phyloP scores from a whole-genome alignment of 1,284 basidiomycete species.

The Rhodotorula sp. region DNA sequence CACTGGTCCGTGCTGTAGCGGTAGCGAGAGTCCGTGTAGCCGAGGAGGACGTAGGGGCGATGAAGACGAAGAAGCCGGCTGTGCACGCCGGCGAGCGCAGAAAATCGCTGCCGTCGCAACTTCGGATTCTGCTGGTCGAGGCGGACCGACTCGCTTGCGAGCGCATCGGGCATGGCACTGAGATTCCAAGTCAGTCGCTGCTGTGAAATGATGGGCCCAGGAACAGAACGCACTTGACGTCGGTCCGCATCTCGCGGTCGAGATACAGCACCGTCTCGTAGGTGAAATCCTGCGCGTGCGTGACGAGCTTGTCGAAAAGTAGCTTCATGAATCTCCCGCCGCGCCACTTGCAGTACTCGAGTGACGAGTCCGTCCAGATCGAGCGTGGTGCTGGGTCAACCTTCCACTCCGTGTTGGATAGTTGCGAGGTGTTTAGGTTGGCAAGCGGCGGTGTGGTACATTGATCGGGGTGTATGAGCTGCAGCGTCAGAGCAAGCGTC shows the following conservation, averaged over 20 bases:
- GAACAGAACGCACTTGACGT: not conserved
- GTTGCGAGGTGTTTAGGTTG: conserved; percentile 32
- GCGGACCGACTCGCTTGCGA: conserved; percentile 14
- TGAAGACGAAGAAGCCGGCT: conserved; percentile 14
- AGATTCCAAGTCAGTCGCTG: no score
- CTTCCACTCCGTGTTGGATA: conserved; percentile 32
- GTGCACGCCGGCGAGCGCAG: conserved; percentile 1
- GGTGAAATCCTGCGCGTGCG: conserved; percentile 15
- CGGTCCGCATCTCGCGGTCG: conserved; percentile 13
- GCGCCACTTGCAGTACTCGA: conserved; percentile 18
- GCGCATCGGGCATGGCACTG: conserved; percentile 13
- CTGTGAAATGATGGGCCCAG: no score
- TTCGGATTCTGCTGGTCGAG: conserved; percentile 15
- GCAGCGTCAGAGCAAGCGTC: no score
- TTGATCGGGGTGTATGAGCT: conserved; percentile 8
- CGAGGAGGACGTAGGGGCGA: conserved; percentile 21
- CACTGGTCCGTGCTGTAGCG: conserved; percentile 20
- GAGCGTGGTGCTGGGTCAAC: conserved; percentile 12
- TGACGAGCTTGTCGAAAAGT: conserved; percentile 30
- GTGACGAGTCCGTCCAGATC: conserved; percentile 25
- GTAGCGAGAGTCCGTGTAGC: conserved; percentile 18
- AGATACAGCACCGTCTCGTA: conserved; percentile 29
- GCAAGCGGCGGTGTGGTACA: conserved; percentile 9
- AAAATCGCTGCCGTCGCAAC: conserved; percentile 12
- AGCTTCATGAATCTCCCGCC: conserved; percentile 8